These are phyloP conservation scores for Polyrhizophydium stewartii DNA, from an alignment of 371 early-diverging fungal genomes.

Conservation along the genomic window DNA sequence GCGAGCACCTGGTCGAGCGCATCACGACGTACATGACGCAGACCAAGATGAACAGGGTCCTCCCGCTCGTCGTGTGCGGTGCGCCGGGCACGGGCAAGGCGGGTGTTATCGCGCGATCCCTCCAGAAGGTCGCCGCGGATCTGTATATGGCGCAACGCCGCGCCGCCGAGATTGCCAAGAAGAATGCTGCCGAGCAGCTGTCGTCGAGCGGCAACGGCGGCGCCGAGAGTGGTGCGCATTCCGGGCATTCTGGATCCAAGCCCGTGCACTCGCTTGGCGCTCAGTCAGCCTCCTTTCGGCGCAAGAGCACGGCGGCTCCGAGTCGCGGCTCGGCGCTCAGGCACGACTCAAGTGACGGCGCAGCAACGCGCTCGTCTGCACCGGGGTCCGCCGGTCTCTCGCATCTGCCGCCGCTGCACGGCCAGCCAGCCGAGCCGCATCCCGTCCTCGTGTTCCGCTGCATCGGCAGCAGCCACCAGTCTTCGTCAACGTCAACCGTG, in stretches of 20 bases:
- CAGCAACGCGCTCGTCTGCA: too few species aligned
- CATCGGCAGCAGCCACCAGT: neutral
- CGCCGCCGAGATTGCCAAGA: neutral
- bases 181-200: neutral
- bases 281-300: neutral
- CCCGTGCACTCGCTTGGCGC: neutral
- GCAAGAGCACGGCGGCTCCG: neutral
- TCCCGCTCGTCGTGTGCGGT: neutral
- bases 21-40: neutral
- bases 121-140: neutral
- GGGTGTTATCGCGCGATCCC: neutral
- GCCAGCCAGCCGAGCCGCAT: neutral
- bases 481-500: neutral
- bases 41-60: neutral
- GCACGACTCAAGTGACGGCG: too few species aligned
- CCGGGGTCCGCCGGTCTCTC: neutral
- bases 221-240: neutral
- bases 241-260: too few species aligned
- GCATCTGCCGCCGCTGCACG: neutral
- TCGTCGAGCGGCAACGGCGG: neutral
- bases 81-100: neutral
- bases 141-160: neutral
- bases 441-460: neutral
- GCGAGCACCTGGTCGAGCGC: neutral
- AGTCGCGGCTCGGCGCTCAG: too few species aligned